Evolutionary conservation across 768 basidiomycete species (phyloP).

Genomic region (Nevesoporus exiguus): DNA sequence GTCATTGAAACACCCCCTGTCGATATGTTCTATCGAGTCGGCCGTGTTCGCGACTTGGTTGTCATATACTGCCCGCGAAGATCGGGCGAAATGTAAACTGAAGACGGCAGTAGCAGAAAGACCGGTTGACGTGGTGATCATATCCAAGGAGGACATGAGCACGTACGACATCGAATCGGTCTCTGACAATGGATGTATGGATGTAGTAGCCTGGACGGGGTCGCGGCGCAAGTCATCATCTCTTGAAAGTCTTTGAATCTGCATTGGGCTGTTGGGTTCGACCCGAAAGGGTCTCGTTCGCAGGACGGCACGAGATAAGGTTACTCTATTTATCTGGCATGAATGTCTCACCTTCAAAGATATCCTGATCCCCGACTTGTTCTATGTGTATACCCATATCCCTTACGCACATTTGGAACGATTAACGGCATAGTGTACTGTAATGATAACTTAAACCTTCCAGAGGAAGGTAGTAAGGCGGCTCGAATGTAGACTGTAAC

Average conservation of each 20-base stretch:
- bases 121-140: background rate
- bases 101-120: background rate
- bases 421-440: background rate
- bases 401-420: background rate
- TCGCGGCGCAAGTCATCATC: background rate
- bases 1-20: constrained; percentile 2
- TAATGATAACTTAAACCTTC: background rate
- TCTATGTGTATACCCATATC: background rate
- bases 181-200: background rate
- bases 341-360: too few species aligned
- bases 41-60: constrained; percentile 5
- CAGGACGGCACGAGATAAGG: background rate
- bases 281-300: background rate
- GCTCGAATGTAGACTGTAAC: background rate
- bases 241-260: background rate
- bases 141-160: background rate
- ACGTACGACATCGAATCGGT: background rate
- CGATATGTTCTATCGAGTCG: background rate
- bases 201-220: background rate
- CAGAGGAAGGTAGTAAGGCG: background rate
- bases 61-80: background rate
- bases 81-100: background rate
- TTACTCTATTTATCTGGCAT: background rate
- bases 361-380: background rate
- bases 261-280: background rate